Conservation (phyloP, 768 basidiomycete genomes). For the Galerina sulciceps region DNA sequence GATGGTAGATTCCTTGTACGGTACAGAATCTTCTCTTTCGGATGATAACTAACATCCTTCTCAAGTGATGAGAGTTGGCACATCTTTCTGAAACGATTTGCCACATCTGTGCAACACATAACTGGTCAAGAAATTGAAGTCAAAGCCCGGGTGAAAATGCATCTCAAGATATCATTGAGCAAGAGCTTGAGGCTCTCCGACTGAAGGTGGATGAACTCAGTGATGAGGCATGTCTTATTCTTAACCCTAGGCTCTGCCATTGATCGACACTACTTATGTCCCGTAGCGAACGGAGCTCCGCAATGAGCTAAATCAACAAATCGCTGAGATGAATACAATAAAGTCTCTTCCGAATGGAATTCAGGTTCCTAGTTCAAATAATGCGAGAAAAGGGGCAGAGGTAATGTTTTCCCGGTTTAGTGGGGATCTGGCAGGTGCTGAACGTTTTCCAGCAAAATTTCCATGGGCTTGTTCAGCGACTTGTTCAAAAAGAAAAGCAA, state of each 20-base stretch:
- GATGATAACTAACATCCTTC: constrained; percentile 8
- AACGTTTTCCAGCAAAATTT: constrained; percentile 48
- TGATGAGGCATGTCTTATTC: constrained; percentile 53
- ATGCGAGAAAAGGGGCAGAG: constrained; percentile 59
- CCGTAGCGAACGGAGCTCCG: constrained; percentile 53
- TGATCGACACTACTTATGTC: background rate
- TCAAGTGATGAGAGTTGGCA: constrained; percentile 72
- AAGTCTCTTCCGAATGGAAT: constrained; percentile 51
- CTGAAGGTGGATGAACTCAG: constrained; percentile 64
- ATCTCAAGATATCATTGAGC: constrained; percentile 48
- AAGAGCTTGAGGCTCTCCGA: constrained; percentile 65
- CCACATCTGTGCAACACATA: constrained; percentile 64
- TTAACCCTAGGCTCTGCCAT: background rate
- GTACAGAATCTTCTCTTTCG: constrained; percentile 2
- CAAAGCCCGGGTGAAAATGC: constrained; percentile 41
- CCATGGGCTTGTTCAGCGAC: constrained; percentile 76
- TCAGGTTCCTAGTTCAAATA: constrained; percentile 39
- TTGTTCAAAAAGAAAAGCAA: constrained; percentile 86
- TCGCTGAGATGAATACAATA: constrained; percentile 71
- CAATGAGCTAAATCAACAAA: constrained; percentile 60
- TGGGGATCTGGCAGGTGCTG: background rate
- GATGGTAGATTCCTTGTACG: constrained; percentile 67
- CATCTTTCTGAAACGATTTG: constrained; percentile 61
- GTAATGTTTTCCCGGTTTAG: constrained; percentile 36
- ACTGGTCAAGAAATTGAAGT: constrained; percentile 69